Conservation (phyloP, 306 rosid species). For the Sphenostylis stenocarpa region DNA sequence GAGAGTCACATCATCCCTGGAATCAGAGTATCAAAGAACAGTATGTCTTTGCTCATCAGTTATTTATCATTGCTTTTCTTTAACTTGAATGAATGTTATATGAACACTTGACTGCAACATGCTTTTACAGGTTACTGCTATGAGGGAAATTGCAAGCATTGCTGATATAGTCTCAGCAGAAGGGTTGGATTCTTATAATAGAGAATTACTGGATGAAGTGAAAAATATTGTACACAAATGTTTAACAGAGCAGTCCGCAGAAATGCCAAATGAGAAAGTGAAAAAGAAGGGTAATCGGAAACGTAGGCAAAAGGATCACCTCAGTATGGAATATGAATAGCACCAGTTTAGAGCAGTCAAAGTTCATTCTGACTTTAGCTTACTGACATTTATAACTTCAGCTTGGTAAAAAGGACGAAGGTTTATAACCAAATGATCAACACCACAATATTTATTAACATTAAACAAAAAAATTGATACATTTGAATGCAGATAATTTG, state of each 20-base stretch:
- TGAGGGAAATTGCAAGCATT: constrained; percentile 67
- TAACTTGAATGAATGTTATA: constrained; percentile 1
- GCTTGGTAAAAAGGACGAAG: constrained; percentile 19
- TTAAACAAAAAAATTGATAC: neutral
- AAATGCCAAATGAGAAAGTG: constrained; percentile 51
- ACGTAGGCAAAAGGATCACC: constrained; percentile 55
- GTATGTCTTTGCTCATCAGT: constrained; percentile 39
- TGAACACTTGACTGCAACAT: neutral
- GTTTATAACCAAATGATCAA: constrained; percentile 13
- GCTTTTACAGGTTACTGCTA: constrained; percentile 54
- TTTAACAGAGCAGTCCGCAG: constrained; percentile 61
- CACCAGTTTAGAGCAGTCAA: constrained; percentile 16
- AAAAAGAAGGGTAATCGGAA: constrained; percentile 57
- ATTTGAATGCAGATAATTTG: constrained; percentile 30
- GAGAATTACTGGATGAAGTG: constrained; percentile 56
- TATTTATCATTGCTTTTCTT: neutral
- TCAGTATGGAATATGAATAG: constrained; percentile 30
- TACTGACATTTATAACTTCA: constrained; percentile 1
- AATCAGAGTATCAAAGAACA: constrained; percentile 75
- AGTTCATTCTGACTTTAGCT: constrained; percentile 20
- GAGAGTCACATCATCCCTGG: constrained; percentile 69
- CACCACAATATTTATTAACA: neutral
- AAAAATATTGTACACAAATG: constrained; percentile 57
- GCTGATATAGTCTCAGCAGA: constrained; percentile 60
- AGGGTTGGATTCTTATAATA: constrained; percentile 64